Base-by-base conservation (phyloP, 2,329 filamentous ascomycete genomes). In the Calonectria ilicicola region DNA sequence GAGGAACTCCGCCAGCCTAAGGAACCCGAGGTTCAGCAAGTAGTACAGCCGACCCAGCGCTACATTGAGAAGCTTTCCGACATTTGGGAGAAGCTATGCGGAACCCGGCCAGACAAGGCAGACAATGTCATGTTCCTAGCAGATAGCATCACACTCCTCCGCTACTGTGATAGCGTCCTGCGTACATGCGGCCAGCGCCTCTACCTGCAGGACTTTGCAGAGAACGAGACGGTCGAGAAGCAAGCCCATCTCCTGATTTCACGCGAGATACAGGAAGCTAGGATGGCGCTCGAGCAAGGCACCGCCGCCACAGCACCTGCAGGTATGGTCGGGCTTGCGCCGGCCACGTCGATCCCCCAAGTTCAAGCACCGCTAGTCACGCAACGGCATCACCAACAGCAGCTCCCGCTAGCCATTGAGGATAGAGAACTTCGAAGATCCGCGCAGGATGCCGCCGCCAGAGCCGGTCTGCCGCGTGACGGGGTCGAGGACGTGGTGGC, bases 71-170 rank as follows among this genome's bases (percentile, higher is more conserved):
- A 73, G 1, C 69, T 84, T 2, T 46, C 74, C 0, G 72, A 62
- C 1, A 74, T 81, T 15, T 84, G 82, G 81, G 76, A 84, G 35
- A 73, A 78, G 10, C 67, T 85, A 4, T 79, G 74, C 3, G 83
- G 82, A 0, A 69, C 74, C 10, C 75, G 75, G 3, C 83, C 82
- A 0, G 58, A 67, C 0, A 58, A 72, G 4, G 75, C 75, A 1
- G 81, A 83, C 5, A 78, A 69, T 15, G 65, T 84, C 27, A 70
- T 77, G 29, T 76, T 79, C 35, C 75, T 83, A 5, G 81, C 82
- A 0, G 83, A 85, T 67, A 85, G 83, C 73, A 85, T 85, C 70
- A 82, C 81, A 4, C 73, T 85, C 5, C 75, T 85, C 1, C 82
- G 83, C 19, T 85, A 83, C 47, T 85, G 83, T 47, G 83, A 85